Evolutionary conservation across 2,329 filamentous ascomycete species (phyloP).

Genomic region (Colletotrichum navitas): DNA sequence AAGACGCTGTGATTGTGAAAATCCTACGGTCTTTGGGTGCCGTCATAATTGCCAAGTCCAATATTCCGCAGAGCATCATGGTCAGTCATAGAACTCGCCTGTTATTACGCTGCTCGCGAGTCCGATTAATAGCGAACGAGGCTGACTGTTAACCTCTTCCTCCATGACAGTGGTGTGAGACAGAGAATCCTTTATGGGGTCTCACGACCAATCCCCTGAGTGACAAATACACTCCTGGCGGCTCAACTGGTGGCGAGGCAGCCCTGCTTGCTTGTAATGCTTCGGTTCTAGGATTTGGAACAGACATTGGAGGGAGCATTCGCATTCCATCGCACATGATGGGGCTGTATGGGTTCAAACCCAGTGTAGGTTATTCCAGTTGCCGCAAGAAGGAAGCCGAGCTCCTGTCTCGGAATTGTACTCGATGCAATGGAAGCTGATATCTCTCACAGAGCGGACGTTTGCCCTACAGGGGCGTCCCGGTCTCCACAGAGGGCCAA

Average conservation of each 20-base stretch:
- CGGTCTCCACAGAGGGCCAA: slow-evolving; percentile 73
- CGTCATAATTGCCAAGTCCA: slow-evolving; percentile 76
- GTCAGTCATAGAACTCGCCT: slow-evolving; percentile 58
- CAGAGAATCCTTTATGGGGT: slow-evolving; percentile 68
- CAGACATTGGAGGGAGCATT: slow-evolving; percentile 58
- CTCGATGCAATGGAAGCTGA: neutral
- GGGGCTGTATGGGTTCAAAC: slow-evolving; percentile 49
- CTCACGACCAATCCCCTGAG: slow-evolving; percentile 74
- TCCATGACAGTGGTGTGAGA: slow-evolving; percentile 48
- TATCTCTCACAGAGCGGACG: slow-evolving; percentile 61
- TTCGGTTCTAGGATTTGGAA: slow-evolving; percentile 56
- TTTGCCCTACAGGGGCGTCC: slow-evolving; percentile 68
- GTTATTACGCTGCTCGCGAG: neutral
- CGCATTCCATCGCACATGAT: slow-evolving; percentile 54
- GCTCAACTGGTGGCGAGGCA: slow-evolving; percentile 71
- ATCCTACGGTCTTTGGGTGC: slow-evolving; percentile 70
- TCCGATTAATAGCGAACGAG: neutral
- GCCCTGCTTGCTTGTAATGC: slow-evolving; percentile 57
- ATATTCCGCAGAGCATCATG: slow-evolving; percentile 71
- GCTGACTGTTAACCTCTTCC: rapidly evolving
- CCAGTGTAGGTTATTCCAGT: slow-evolving; percentile 40
- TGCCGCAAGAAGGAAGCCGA: neutral
- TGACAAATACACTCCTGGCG: slow-evolving; percentile 70
- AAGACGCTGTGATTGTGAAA: slow-evolving; percentile 68
- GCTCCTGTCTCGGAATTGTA: slow-evolving; percentile 13